Evolutionary conservation across 192 early-diverging fungal genomes (phyloP).

Genomic region (Linnemannia exigua): DNA sequence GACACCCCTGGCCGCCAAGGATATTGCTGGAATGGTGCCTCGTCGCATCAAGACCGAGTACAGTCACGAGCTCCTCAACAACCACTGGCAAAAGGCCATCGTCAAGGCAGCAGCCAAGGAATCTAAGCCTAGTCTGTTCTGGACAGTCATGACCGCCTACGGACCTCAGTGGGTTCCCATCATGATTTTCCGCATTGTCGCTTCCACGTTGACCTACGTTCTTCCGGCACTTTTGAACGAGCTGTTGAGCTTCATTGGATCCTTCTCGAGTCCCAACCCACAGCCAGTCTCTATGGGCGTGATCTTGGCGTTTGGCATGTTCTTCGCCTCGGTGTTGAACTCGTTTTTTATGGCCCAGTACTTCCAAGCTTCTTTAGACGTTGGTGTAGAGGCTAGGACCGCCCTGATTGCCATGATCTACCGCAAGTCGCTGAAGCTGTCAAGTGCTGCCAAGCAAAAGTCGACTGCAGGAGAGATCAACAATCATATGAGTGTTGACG

Average conservation of each 20-base stretch:
- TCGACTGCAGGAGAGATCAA: constrained; percentile 57
- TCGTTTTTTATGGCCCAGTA: constrained; percentile 52
- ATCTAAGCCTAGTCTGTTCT: constrained; percentile 25
- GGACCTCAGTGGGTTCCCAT: constrained; percentile 27
- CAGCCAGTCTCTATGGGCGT: constrained; percentile 41
- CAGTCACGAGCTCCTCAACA: constrained; percentile 21
- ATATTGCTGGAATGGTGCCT: constrained; percentile 48
- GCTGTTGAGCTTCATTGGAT: constrained; percentile 44
- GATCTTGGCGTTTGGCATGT: constrained; percentile 57
- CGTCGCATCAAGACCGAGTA: constrained; percentile 37
- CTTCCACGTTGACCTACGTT: constrained; percentile 44
- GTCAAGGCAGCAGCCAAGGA: constrained; percentile 24
- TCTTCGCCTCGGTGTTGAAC: constrained; percentile 36
- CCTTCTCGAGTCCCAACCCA: constrained; percentile 18
- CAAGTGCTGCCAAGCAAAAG: constrained; percentile 49
- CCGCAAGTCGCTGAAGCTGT: constrained; percentile 54
- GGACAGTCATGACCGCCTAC: constrained; percentile 32
- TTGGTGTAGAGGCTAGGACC: constrained; percentile 45
- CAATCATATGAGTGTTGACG: constrained; percentile 60
- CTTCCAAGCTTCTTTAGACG: constrained; percentile 40
- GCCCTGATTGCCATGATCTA: constrained; percentile 60
- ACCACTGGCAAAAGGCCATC: constrained; percentile 26
- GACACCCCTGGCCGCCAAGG: constrained; percentile 25
- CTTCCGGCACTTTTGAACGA: constrained; percentile 38
- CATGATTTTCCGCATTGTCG: constrained; percentile 36